Evolutionary conservation across 1,139 yeast species (phyloP), one percentile per base, ranked within the genome.

Genomic region (Arxiozyma slooffiae): DNA sequence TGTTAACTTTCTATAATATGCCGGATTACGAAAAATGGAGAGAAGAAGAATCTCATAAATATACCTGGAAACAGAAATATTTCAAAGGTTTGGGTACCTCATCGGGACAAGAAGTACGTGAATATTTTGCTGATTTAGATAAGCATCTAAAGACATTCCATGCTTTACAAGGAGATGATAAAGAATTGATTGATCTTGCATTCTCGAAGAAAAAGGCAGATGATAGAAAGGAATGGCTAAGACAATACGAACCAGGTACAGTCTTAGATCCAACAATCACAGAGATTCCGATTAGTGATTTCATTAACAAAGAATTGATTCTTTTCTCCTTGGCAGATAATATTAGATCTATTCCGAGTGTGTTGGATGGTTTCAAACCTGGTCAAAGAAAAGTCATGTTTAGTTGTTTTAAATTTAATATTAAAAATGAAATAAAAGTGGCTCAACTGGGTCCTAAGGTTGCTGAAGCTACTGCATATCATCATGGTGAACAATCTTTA

Each of bases 41-140:
- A 70, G 94, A 83, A 48, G 78, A 79, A 5, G 95, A 85, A 58
- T 95, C 97, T 42, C 71, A 72, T 38, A 75, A 72, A 11, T 82
- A 82, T 61, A 80, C 90, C 26, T 94, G 97, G 95, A 80, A 84
- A 48, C 95, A 87, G 60, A 94, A 94, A 76, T 94, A 94, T 72
- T 92, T 87, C 72, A 94, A 94, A 76, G 99, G 99, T 79, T 78
- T 94, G 75, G 99, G 98, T 80, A 89, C 98, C 8, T 90, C 97
- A 1, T 77, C 82, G 1, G 73, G 71, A 50, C 74, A 72, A 38
- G 99, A 92, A 70, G 89, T 88, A 54, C 80, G 95, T 59, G 95
- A 87, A 64, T 94, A 94, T 64, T 94, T 94, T 67, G 75, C 89
- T 37, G 87, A 86, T 55, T 74, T 94, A 44, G 96, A 86, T 60